phyloP scores from a whole-genome alignment of 2,329 filamentous ascomycete genomes.

The Aspergillus chevalieri region DNA sequence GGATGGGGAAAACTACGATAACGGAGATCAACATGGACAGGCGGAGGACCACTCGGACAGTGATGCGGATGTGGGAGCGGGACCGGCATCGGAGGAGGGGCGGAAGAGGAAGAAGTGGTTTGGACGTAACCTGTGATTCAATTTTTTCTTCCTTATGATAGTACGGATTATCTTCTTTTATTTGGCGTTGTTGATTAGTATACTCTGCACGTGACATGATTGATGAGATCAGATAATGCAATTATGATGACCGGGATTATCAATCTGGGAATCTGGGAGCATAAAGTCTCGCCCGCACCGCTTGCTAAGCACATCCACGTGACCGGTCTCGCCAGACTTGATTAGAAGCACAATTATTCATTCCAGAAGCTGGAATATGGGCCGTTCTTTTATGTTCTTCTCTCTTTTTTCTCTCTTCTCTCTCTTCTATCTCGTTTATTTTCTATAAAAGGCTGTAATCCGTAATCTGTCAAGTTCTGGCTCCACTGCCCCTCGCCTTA shows the following conservation, averaged over 20 bases:
- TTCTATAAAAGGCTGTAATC: background rate
- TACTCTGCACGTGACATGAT: background rate
- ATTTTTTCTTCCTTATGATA: slow-evolving; percentile 1
- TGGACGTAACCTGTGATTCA: slow-evolving; percentile 1
- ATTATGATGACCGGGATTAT: too few relatives aligned
- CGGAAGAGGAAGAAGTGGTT: slow-evolving; percentile 28
- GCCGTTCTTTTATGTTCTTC: background rate
- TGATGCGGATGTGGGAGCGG: slow-evolving; percentile 5
- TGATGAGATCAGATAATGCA: too few relatives aligned
- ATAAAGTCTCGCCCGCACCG: background rate
- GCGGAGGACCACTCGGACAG: slow-evolving; percentile 3
- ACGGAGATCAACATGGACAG: slow-evolving; percentile 14
- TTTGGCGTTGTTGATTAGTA: background rate
- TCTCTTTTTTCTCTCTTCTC: background rate
- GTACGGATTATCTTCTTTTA: slow-evolving; percentile 3
- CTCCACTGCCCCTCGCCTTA: background rate
- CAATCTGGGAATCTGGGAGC: too few relatives aligned
- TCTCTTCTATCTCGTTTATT: background rate
- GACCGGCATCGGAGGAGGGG: slow-evolving; percentile 8
- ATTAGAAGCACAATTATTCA: background rate
- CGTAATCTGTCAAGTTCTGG: background rate
- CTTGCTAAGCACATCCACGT: slow-evolving; percentile 4
- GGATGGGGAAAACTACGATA: slow-evolving; percentile 11
- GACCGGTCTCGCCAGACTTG: slow-evolving; percentile 1
- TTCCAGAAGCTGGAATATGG: background rate